Evolutionary conservation across 345 rosid genomes (phyloP).

Genomic region (Capsella bursapastoris): DNA sequence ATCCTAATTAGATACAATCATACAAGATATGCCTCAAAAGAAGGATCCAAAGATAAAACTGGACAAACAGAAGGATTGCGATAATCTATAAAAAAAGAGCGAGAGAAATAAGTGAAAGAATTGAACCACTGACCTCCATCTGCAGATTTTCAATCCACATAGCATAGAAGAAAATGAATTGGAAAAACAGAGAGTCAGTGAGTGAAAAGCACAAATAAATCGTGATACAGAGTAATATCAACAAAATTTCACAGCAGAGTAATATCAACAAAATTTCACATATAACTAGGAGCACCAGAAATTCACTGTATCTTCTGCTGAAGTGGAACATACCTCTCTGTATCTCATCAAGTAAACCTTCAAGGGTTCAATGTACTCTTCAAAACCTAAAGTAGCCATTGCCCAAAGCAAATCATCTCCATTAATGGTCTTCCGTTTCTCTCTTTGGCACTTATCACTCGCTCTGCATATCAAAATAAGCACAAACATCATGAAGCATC

Average conservation of each 20-base stretch:
- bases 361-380: constrained; percentile 71
- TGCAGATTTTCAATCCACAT: constrained; percentile 47
- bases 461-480: constrained; percentile 54
- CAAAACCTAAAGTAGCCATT: constrained; percentile 73
- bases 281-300: no score
- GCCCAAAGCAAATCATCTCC: constrained; percentile 81
- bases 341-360: constrained; percentile 67
- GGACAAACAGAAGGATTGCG: neutral
- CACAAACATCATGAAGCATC: constrained; percentile 31
- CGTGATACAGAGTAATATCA: neutral
- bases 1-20: constrained; percentile 21
- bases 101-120: constrained; percentile 4
- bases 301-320: neutral
- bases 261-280: no score
- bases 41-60: neutral
- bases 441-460: constrained; percentile 70
- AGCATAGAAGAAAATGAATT: constrained; percentile 30
- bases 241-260: no score
- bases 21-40: neutral
- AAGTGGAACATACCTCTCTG: constrained; percentile 53
- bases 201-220: neutral
- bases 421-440: constrained; percentile 75
- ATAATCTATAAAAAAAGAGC: neutral
- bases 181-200: constrained; percentile 19
- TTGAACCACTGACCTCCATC: constrained; percentile 74